phyloP scores from a whole-genome alignment of 352 stramenopile species.

The Globisporangium perplexum region DNA sequence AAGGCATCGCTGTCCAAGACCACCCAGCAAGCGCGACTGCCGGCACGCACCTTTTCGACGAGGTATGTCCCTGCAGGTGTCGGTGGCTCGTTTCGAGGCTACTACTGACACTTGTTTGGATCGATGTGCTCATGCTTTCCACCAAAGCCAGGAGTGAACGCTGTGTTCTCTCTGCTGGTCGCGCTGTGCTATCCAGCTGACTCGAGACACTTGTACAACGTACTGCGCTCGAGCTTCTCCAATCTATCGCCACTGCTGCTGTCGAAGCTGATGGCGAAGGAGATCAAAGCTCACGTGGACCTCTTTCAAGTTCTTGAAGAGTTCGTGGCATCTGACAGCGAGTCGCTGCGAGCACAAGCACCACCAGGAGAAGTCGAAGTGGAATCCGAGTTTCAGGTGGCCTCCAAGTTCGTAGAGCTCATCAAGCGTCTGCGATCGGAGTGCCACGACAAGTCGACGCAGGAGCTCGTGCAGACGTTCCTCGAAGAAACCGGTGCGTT shows the following conservation, averaged over 20 bases:
- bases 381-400: conserved; percentile 3
- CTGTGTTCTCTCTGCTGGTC: conserved; percentile 61
- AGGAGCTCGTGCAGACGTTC: conserved; percentile 59
- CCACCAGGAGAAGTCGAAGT: neutral
- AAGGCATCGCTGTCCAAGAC: conserved; percentile 24
- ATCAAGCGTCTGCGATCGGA: conserved; percentile 34
- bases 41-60: conserved; percentile 18
- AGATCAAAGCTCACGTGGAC: conserved; percentile 37
- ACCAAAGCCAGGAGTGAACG: conserved; percentile 43
- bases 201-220: conserved; percentile 71
- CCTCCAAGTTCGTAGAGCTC: conserved; percentile 28
- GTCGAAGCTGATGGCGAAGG: conserved; percentile 60
- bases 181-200: conserved; percentile 61
- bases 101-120: neutral
- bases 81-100: too few relatives aligned
- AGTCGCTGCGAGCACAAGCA: conserved; percentile 10
- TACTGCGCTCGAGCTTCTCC: conserved; percentile 62
- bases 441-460: conserved; percentile 44
- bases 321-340: conserved; percentile 35
- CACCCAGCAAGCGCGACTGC: neutral
- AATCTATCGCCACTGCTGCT: conserved; percentile 47
- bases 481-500: conserved; percentile 35
- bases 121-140: neutral
- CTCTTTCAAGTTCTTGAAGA: conserved; percentile 45
- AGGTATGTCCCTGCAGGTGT: conserved; percentile 9